phyloP scores from a whole-genome alignment of 495 filamentous ascomycete species.

The Xylaria telfairii region DNA sequence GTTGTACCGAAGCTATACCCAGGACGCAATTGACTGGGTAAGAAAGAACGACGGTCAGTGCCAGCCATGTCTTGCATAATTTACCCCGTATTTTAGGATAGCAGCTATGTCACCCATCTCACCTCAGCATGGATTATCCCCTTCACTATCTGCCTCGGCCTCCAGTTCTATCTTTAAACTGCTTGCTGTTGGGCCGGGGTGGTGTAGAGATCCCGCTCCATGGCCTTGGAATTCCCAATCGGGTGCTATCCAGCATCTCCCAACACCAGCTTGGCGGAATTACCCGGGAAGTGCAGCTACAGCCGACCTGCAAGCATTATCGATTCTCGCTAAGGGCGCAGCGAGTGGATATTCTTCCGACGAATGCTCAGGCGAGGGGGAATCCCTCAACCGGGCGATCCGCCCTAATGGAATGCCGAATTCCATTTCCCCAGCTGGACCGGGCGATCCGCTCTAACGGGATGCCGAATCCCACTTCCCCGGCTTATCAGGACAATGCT shows the following conservation, averaged over 20 bases:
- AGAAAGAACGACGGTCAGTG: background rate
- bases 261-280: background rate
- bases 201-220: slow-evolving; percentile 8
- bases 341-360: background rate
- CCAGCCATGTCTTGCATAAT: background rate
- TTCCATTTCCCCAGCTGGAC: background rate
- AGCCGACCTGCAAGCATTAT: background rate
- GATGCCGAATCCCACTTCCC: slow-evolving; percentile 2
- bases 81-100: background rate
- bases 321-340: background rate
- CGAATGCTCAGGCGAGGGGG: background rate
- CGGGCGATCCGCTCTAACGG: slow-evolving; percentile 3
- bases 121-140: background rate
- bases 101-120: background rate
- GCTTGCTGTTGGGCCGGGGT: background rate
- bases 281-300: background rate
- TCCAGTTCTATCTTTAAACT: slow-evolving; percentile 1
- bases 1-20: background rate
- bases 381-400: slow-evolving; percentile 7
- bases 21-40: background rate
- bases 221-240: slow-evolving; percentile 19
- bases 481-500: background rate
- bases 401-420: background rate
- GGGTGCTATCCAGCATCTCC: slow-evolving; percentile 11
- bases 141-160: background rate